Evolutionary conservation across 805 yeast genomes (phyloP).

Genomic region (Wickerhamiella kazuoi): DNA sequence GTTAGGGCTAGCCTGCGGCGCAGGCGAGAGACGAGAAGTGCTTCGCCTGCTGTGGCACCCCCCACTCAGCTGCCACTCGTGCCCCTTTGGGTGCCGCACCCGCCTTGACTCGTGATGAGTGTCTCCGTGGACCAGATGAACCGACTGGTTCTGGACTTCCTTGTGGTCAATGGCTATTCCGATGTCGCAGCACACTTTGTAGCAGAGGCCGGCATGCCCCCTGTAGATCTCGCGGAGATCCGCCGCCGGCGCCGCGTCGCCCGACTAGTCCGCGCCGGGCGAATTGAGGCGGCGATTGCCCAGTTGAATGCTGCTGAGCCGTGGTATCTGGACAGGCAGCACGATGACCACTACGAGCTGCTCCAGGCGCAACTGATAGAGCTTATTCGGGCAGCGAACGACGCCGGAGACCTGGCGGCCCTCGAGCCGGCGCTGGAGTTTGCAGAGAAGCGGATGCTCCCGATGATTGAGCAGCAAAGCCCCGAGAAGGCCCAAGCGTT

Average conservation of each 20-base stretch:
- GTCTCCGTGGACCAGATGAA: conserved; percentile 3
- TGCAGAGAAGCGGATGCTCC: conserved; percentile 30
- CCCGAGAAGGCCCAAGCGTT: conserved; percentile 20
- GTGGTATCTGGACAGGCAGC: conserved; percentile 43
- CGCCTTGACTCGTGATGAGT: neutral
- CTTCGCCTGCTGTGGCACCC: too few species aligned
- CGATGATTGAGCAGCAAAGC: conserved; percentile 5
- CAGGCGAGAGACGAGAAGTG: too few species aligned
- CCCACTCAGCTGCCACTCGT: too few species aligned
- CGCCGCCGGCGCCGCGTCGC: conserved; percentile 33
- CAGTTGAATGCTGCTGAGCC: conserved; percentile 44
- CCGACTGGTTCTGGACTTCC: conserved; percentile 5
- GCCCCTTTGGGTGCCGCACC: too few species aligned
- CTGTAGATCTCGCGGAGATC: conserved; percentile 3
- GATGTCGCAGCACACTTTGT: conserved; percentile 7
- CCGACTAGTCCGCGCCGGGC: conserved; percentile 37
- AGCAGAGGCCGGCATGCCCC: conserved; percentile 5
- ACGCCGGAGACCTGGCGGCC: conserved; percentile 8
- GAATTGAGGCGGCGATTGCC: conserved; percentile 40
- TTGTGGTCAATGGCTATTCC: conserved; percentile 6
- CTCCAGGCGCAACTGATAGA: conserved; percentile 62
- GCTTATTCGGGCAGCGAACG: conserved; percentile 36
- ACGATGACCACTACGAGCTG: conserved; percentile 51
- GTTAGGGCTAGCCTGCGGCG: too few species aligned
- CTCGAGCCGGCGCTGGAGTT: conserved; percentile 18